Conservation (phyloP, 2,329 filamentous ascomycete species). For the Aspergillus amoenus region DNA sequence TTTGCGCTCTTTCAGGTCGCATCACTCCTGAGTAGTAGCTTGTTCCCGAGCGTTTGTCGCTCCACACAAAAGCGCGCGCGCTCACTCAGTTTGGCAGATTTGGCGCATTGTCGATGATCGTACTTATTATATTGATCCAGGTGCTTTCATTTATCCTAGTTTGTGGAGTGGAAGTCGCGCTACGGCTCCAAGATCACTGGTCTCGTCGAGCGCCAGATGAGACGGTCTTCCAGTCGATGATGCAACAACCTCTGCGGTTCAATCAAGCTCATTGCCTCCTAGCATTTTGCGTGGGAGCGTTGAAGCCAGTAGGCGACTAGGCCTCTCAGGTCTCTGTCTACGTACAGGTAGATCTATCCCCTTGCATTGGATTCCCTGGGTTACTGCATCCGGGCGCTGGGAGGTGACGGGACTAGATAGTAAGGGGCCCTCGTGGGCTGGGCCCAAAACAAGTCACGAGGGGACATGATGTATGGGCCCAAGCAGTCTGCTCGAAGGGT, state of each 20-base stretch:
- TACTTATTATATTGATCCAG: not conserved
- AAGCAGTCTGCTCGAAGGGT: not conserved
- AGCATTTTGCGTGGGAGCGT: conserved; percentile 9
- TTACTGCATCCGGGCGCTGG: not conserved
- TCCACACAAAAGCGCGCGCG: not conserved
- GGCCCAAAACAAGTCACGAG: conserved; percentile 11
- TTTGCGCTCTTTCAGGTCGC: not conserved
- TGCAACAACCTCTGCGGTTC: conserved; percentile 12
- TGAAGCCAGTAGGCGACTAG: not conserved
- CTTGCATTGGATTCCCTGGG: conserved; percentile 13
- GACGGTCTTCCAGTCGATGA: conserved; percentile 1
- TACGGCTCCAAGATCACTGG: not conserved
- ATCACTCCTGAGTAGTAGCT: not conserved
- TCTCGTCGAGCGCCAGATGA: not conserved
- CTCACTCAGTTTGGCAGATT: not conserved
- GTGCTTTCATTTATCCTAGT: not conserved
- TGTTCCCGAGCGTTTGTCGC: not conserved
- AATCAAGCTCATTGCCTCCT: conserved; percentile 21
- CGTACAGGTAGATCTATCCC: conserved; percentile 6
- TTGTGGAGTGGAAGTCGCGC: not conserved
- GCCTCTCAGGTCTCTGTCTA: not conserved
- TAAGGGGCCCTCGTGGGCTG: conserved; percentile 12
- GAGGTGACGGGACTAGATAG: not conserved
- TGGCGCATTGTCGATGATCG: not conserved
- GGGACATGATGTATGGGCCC: conserved; percentile 7